Evolutionary conservation across 352 stramenopile genomes (phyloP), one percentile per base, ranked within the genome.

Genomic region (Globisporangium emineosum): DNA sequence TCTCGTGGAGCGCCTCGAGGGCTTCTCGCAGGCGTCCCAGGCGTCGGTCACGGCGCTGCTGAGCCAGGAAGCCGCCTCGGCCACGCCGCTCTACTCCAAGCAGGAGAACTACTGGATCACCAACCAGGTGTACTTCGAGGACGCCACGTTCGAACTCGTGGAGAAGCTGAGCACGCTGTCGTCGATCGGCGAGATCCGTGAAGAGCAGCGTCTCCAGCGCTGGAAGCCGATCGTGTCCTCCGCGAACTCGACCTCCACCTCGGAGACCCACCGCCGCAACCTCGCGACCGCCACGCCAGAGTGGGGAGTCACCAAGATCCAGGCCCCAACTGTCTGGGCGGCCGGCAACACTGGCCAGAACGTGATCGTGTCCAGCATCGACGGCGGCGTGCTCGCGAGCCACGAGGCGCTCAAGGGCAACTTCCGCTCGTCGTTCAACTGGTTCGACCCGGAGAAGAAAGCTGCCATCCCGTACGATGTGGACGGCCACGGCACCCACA

Each of bases 221-320:
- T 40, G 45, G 19, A 42, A 15, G 13, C 49, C 49, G 49, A 55
- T 35, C 25, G 49, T 55, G 12, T 10, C 40, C 4, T 47, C 40
- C 40, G n/a, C 49, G 13, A 35, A 55, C 23, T 35, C 23, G 13
- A 55, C 13, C 21, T 30, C n/a, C 21, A 17, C 45, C 10, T 19
- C 7, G 5, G 25, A 29, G 13, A 30, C 8, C 49, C 3, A 2
- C 8, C 40, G 17, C 40, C 17, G 49, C 15, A 12, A 23, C 0
- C 49, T 55, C 13, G 49, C 49, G 25, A 25, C 12, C 51, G 25
- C 29, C 21, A 23, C 40, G 1, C 17, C 40, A 12, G 50, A 79
- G 52, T 83, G 72, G 75, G 71, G 73, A 27, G 59, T 77, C 27
- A 19, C 30, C 19, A 72, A 68, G 50, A 71, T 83, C 54, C 1